Evolutionary conservation across 2,329 filamentous ascomycete species (phyloP), one percentile per base, ranked within the genome.

Genomic region (Pseudogymnoascus sp.): DNA sequence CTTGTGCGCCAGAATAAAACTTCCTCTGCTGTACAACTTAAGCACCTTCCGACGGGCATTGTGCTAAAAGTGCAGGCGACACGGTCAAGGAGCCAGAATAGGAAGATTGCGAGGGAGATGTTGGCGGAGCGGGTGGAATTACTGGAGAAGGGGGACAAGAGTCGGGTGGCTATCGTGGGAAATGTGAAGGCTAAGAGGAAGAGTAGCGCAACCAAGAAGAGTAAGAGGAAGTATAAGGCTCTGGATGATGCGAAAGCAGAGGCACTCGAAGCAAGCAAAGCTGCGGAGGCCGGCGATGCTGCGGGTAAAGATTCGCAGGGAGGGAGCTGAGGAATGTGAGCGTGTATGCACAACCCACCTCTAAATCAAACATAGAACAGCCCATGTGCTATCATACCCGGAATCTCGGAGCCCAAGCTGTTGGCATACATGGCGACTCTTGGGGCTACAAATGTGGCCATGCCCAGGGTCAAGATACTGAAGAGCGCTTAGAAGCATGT

Each of bases 51-150:
- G 5, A 96, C 93, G 0, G 93, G 93, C 66, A 86, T 97, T 62
- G 93, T 97, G 13, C 85, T 99, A 67, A 99, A 99, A 78, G 93
- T 86, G 63, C 95, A 99, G 77, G 91, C 88, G 19, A 97, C 95
- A 8, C 87, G 95, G 59, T 96, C 90, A 1, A 86, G 91, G 17
- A 84, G 84, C 64, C 90, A 96, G 76, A 99, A 99, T 74, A 85
- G 93, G 67, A 93, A 89, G 75, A 88, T 91, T 66, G 95, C 95
- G 11, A 83, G 93, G 42, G 81, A 86, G 68, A 79, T 96, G 44
- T 78, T 91, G n/a, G 73, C 73, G 19, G 68, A 71, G 63, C 64
- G 66, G 35, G 60, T 88, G 33, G 95, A 99, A 75, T 82, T 89
- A 68, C 70, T 88, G 36, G 79, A 84, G 68, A 87, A 91, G 69